Conservation (phyloP, 179 eudicot species). For the Spinacia oleracea region DNA sequence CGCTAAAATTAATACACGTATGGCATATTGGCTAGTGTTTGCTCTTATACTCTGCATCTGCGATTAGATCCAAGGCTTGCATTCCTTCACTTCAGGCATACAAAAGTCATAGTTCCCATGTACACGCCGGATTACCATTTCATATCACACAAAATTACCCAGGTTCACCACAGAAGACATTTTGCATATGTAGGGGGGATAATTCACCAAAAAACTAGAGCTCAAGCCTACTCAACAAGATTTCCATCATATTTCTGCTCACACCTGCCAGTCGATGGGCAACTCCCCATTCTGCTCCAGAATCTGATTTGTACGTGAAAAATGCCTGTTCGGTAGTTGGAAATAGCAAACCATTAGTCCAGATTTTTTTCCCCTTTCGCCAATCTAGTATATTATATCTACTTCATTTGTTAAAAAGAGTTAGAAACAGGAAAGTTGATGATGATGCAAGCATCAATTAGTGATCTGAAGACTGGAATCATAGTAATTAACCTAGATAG, state of each 20-base stretch:
- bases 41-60: background rate
- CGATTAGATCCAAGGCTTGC: background rate
- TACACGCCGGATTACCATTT: background rate
- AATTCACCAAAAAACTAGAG: background rate
- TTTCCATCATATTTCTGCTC: constrained; percentile 12
- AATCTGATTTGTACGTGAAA: constrained; percentile 79
- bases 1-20: background rate
- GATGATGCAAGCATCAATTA: background rate
- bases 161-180: background rate
- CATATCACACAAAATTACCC: constrained; percentile 6
- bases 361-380: background rate
- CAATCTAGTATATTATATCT: background rate
- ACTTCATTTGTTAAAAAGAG: background rate
- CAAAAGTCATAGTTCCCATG: background rate
- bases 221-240: background rate
- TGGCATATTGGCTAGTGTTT: background rate
- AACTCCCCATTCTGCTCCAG: constrained; percentile 61
- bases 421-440: background rate
- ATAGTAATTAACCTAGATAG: background rate
- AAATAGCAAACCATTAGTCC: constrained; percentile 2
- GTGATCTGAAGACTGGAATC: background rate
- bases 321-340: constrained; percentile 59
- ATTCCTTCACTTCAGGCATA: background rate
- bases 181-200: background rate
- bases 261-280: constrained; percentile 87